These are phyloP conservation scores for Fusarium goolgardi DNA, from an alignment of 2,329 filamentous ascomycete genomes.

Conservation along the genomic window DNA sequence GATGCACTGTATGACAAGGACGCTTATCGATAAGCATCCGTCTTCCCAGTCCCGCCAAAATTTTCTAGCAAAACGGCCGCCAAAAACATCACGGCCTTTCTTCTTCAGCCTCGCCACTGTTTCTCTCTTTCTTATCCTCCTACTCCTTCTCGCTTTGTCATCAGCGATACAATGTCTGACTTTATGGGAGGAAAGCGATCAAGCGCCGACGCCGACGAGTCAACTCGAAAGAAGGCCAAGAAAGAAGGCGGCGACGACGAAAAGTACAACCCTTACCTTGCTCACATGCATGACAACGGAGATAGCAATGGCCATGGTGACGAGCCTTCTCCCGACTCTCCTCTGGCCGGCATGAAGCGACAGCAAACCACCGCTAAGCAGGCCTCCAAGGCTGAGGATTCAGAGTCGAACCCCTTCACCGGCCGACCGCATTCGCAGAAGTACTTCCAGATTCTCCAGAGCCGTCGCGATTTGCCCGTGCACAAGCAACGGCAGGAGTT, in stretches of 20 bases:
- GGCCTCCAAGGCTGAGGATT: conserved; percentile 80
- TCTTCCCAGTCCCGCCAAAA: conserved; percentile 46
- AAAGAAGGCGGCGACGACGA: conserved; percentile 51
- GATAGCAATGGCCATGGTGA: conserved; percentile 55
- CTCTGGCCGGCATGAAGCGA: conserved; percentile 75
- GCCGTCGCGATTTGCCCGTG: conserved; percentile 86
- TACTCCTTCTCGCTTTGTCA: conserved; percentile 4
- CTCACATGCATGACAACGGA: conserved; percentile 79
- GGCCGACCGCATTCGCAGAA: conserved; percentile 78
- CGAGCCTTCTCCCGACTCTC: conserved; percentile 55
- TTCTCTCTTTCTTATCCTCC: conserved; percentile 7
- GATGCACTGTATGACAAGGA: conserved; percentile 28
- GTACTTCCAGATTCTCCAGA: conserved; percentile 91
- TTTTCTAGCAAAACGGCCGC: conserved; percentile 43
- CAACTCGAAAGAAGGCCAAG: conserved; percentile 58
- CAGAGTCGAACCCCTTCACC: conserved; percentile 87
- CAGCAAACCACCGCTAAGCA: conserved; percentile 83
- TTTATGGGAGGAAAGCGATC: conserved; percentile 56
- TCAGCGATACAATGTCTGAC: conserved; percentile 54
- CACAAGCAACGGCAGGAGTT: conserved; percentile 95
- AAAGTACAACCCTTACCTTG: conserved; percentile 85
- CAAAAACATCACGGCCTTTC: conserved; percentile 33
- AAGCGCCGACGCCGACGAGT: conserved; percentile 58
- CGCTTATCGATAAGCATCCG: conserved; percentile 52
- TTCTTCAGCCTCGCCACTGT: conserved; percentile 43